Percentiles rank a stretch among this genome's conserved stretches.
phyloP scores from a whole-genome alignment of 805 yeast genomes.

The Candida argentea region DNA sequence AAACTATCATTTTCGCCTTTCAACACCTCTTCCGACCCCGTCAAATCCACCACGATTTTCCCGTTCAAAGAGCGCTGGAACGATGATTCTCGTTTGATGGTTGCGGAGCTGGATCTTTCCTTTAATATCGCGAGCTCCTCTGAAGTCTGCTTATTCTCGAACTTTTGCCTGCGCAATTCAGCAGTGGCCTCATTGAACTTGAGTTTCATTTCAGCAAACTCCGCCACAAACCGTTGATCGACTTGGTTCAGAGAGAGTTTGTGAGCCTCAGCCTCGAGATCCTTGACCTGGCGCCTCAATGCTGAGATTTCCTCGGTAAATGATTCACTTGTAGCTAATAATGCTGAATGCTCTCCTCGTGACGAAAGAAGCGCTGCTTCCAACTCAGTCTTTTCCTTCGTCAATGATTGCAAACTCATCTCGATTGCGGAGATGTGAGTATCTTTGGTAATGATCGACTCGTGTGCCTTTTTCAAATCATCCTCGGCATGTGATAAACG shows the following conservation, averaged over 20 bases:
- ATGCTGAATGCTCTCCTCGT: too few species aligned
- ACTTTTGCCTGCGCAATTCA: slow-evolving; percentile 35
- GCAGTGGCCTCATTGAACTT: slow-evolving; percentile 45
- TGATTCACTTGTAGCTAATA: too few species aligned
- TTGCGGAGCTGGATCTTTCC: slow-evolving; percentile 55
- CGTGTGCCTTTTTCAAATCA: too few species aligned
- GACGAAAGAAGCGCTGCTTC: too few species aligned
- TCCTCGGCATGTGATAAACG: too few species aligned
- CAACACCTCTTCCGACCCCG: slow-evolving; percentile 1
- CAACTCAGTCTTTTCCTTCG: too few species aligned
- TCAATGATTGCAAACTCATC: too few species aligned
- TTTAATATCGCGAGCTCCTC: slow-evolving; percentile 54
- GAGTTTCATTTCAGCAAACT: slow-evolving; percentile 38
- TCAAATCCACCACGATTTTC: slow-evolving; percentile 3
- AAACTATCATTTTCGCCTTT: slow-evolving; percentile 39
- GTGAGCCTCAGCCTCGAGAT: background rate
- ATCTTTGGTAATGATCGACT: too few species aligned
- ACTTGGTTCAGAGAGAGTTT: too few species aligned
- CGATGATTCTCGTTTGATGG: slow-evolving; percentile 24
- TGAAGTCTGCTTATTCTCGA: slow-evolving; percentile 34
- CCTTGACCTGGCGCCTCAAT: background rate
- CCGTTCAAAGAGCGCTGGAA: slow-evolving; percentile 5
- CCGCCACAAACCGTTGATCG: slow-evolving; percentile 26
- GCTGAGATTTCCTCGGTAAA: too few species aligned
- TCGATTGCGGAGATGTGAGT: too few species aligned